Evolutionary conservation across 2,329 filamentous ascomycete genomes (phyloP), one percentile per base, ranked within the genome.

Genomic region (Phialocephala sp.): DNA sequence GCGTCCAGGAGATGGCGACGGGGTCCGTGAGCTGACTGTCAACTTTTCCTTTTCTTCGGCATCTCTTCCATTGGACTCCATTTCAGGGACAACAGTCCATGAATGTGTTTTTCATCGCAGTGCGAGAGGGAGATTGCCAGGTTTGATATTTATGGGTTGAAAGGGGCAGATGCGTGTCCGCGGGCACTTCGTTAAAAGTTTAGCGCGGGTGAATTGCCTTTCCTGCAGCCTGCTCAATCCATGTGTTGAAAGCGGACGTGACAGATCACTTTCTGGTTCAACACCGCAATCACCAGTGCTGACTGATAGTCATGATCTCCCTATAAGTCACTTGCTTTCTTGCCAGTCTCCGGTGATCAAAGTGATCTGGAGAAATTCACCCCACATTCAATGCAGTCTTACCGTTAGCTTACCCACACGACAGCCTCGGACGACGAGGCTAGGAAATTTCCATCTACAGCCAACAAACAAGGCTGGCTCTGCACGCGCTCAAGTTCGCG

Each of bases 61-160:
- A 43, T 55, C 32, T 60, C 63, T 71, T 62, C 66, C 73, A 69
- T 72, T 66, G 59, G 69, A 57, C 65, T 75, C 74, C 74, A 76
- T 74, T 60, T 72, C 70, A 66, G 66, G 69, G 64, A 72, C 68
- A 70, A 63, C 71, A 68, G 62, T 70, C 72, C 69, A 66, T 63
- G 62, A 24, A 59, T 57, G 27, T 59, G 54, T 39, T 65, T 60
- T 32, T 69, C 72, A 73, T 74, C 59, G 66, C 66, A 71, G 59
- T 64, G 56, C 55, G 45, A 54, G 36, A 36, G 59, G 43, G 45
- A 61, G 59, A 39, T 52, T 52, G 27, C 22, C 57, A 59, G 52
- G 60, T 59, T 35, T 24, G 58, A 59, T 54, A 32, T 43, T 36
- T 59, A 47, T 45, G 57, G 57, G 24, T 59, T 39, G 35, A 43